These are phyloP conservation scores for Psilocybe sp. DNA, from an alignment of 768 basidiomycete species.

Conservation along the genomic window DNA sequence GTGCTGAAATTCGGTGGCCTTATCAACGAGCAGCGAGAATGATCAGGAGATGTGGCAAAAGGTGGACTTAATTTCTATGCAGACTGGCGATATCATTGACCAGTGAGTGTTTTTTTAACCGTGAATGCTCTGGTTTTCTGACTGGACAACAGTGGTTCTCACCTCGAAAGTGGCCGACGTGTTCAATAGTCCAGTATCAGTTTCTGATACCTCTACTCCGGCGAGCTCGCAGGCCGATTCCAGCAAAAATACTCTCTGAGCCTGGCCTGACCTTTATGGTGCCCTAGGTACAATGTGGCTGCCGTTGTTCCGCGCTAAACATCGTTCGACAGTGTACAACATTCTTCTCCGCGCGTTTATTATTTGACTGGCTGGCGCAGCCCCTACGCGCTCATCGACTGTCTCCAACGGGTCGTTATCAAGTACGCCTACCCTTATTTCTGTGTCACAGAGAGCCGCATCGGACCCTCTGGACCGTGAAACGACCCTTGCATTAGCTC, in stretches of 20 bases:
- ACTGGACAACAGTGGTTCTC: slow-evolving; percentile 75
- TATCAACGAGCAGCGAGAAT: too few relatives aligned
- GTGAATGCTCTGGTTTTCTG: too few relatives aligned
- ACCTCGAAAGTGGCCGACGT: slow-evolving; percentile 47
- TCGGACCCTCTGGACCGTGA: background rate
- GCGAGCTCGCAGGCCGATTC: background rate
- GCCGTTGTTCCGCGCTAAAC: slow-evolving; percentile 69
- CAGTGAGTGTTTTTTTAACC: too few relatives aligned
- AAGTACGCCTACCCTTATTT: slow-evolving; percentile 5
- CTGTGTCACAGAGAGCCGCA: background rate
- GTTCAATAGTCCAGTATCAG: slow-evolving; percentile 10
- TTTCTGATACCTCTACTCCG: slow-evolving; percentile 8
- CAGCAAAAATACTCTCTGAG: slow-evolving; percentile 46
- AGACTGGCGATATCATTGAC: too few relatives aligned
- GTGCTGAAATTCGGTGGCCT: too few relatives aligned
- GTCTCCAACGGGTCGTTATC: slow-evolving; percentile 7
- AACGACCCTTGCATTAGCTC: slow-evolving; percentile 39
- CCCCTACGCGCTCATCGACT: slow-evolving; percentile 11
- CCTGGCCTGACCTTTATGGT: slow-evolving; percentile 59
- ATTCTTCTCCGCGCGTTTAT: slow-evolving; percentile 76
- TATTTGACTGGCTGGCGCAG: slow-evolving; percentile 35
- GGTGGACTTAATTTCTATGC: too few relatives aligned
- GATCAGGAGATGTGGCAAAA: too few relatives aligned
- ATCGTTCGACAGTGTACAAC: slow-evolving; percentile 66
- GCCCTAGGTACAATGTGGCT: slow-evolving; percentile 73